phyloP scores from a whole-genome alignment of 768 basidiomycete genomes.

The Phylloporus arenicola region DNA sequence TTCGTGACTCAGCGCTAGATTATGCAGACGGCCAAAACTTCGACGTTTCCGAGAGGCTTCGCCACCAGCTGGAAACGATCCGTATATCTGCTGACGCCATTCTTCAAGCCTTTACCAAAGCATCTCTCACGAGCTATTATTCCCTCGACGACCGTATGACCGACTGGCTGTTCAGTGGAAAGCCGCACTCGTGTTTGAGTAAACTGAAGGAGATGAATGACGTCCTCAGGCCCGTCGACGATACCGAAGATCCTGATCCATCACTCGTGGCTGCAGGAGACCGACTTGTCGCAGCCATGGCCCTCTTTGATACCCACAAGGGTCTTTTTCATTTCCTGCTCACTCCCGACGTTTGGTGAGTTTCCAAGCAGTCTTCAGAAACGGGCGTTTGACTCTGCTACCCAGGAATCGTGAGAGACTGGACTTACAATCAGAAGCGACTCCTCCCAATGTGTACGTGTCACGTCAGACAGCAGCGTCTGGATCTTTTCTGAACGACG shows the following conservation, averaged over 20 bases:
- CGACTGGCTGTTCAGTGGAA: not conserved
- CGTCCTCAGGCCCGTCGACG: too few relatives aligned
- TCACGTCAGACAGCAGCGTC: too few relatives aligned
- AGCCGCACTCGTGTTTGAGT: not conserved
- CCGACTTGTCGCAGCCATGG: not conserved
- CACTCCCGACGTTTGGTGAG: not conserved
- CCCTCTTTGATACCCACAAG: not conserved
- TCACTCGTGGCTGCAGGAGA: too few relatives aligned
- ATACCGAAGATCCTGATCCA: too few relatives aligned
- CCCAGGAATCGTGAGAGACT: not conserved
- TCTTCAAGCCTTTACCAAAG: not conserved
- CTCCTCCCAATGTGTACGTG: too few relatives aligned
- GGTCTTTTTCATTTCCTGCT: not conserved
- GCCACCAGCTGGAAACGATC: not conserved
- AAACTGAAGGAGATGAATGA: not conserved
- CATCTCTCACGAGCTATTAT: not conserved
- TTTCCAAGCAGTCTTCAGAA: not conserved
- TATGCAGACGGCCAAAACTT: not conserved
- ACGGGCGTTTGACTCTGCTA: not conserved
- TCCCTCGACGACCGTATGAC: not conserved
- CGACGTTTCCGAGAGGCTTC: not conserved
- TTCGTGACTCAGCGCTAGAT: not conserved
- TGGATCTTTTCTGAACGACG: too few relatives aligned
- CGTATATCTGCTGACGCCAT: not conserved
- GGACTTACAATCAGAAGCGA: too few relatives aligned